Evolutionary conservation across 805 yeast species (phyloP).

Genomic region (Wickerhamiella australiensis): DNA sequence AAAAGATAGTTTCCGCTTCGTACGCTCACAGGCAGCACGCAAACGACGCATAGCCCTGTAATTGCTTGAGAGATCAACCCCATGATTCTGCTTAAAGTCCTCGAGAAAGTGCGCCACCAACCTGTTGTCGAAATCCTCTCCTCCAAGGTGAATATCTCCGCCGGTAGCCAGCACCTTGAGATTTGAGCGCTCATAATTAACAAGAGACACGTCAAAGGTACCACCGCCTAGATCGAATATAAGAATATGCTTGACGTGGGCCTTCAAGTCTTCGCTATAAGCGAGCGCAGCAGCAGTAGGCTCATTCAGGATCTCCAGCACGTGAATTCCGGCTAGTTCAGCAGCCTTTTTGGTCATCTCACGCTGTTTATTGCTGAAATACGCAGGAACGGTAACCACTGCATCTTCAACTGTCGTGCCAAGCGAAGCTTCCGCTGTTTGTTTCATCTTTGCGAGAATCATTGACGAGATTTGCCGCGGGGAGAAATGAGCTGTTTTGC

Average conservation of each 20-base stretch:
- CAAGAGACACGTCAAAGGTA: constrained; percentile 81
- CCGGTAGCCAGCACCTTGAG: constrained; percentile 96
- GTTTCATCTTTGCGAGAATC: constrained; percentile 84
- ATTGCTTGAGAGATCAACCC: constrained; percentile 76
- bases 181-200: constrained; percentile 89
- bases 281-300: constrained; percentile 97
- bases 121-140: constrained; percentile 93
- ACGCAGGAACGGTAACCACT: constrained; percentile 78
- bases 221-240: constrained; percentile 93
- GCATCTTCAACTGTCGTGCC: constrained; percentile 74
- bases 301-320: constrained; percentile 74
- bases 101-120: constrained; percentile 82
- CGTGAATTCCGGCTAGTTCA: constrained; percentile 73
- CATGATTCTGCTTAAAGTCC: constrained; percentile 92
- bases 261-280: constrained; percentile 88
- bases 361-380: constrained; percentile 80
- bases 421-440: constrained; percentile 67
- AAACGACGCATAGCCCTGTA: constrained; percentile 95
- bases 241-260: constrained; percentile 68
- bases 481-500: constrained; percentile 74
- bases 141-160: constrained; percentile 98
- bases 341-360: constrained; percentile 88
- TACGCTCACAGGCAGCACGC: constrained; percentile 98
- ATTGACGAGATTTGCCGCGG: constrained; percentile 93
- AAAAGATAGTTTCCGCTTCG: constrained; percentile 94